phyloP scores from a whole-genome alignment of 345 rosid species.

The Citrus inodora region DNA sequence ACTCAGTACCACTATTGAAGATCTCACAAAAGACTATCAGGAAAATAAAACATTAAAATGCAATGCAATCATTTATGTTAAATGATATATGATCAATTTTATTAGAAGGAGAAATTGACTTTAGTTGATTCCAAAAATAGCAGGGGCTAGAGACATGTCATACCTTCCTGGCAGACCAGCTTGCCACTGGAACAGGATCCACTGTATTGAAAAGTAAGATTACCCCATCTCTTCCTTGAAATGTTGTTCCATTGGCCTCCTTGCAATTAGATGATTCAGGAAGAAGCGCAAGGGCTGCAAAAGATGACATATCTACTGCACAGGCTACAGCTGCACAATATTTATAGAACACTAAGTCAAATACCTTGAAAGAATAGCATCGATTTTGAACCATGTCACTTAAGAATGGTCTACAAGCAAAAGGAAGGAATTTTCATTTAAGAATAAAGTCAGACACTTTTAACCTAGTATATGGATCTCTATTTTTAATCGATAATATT shows the following conservation, averaged over 20 bases:
- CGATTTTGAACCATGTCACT: neutral
- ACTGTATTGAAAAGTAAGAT: conserved; percentile 62
- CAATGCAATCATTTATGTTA: neutral
- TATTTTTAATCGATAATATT: neutral
- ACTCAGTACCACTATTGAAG: neutral
- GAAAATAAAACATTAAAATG: neutral
- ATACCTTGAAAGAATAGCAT: neutral
- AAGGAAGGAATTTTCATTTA: neutral
- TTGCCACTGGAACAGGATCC: conserved; percentile 66
- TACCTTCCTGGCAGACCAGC: conserved; percentile 88
- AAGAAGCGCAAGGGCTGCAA: conserved; percentile 72
- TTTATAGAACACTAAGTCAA: neutral
- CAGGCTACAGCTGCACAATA: conserved; percentile 64
- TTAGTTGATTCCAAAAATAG: neutral
- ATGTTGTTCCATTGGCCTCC: conserved; percentile 31
- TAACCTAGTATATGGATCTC: neutral
- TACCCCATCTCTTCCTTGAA: conserved; percentile 64
- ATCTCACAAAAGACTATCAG: too few relatives aligned
- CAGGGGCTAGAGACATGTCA: neutral
- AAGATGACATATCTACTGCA: conserved; percentile 41
- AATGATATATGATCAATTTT: neutral
- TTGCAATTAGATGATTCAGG: conserved; percentile 35
- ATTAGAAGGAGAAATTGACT: neutral
- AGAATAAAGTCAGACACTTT: neutral
- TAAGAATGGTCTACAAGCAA: neutral